A percentile compares a stretch with the other conserved stretches of the same genome.
phyloP scores from a whole-genome alignment of 495 filamentous ascomycete species.

The Ascobolus immersus region DNA sequence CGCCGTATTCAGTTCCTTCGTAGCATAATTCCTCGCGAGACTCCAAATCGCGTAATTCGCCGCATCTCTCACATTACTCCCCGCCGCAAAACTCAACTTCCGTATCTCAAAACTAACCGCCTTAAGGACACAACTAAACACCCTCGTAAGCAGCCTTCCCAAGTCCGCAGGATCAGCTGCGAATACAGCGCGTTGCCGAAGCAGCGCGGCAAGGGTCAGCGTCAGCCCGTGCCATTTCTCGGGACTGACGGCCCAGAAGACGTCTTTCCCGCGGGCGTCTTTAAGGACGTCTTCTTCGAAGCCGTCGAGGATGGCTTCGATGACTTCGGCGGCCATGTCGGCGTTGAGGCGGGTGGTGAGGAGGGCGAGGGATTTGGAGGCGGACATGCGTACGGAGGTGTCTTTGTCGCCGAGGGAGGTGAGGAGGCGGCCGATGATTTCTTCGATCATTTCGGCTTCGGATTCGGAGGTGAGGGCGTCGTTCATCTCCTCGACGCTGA shows the following conservation, averaged over 20 bases:
- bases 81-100: slow-evolving; percentile 55
- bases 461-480: slow-evolving; percentile 18
- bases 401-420: slow-evolving; percentile 51
- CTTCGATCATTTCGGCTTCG: slow-evolving; percentile 31
- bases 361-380: slow-evolving; percentile 76
- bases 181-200: slow-evolving; percentile 13
- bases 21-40: slow-evolving; percentile 64
- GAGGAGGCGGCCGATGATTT: slow-evolving; percentile 46
- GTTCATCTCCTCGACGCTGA: slow-evolving; percentile 10
- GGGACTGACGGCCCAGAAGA: slow-evolving; percentile 43
- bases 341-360: slow-evolving; percentile 51
- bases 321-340: slow-evolving; percentile 58
- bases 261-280: slow-evolving; percentile 13
- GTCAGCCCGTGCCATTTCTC: slow-evolving; percentile 79
- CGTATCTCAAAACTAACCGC: slow-evolving; percentile 59
- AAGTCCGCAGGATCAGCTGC: slow-evolving; percentile 5
- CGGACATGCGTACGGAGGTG: slow-evolving; percentile 65
- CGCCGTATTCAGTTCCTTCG: slow-evolving; percentile 43
- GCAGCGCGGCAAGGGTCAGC: slow-evolving; percentile 40
- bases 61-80: slow-evolving; percentile 84
- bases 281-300: slow-evolving; percentile 56
- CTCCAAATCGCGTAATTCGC: slow-evolving; percentile 92
- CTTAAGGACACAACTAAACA: slow-evolving; percentile 8
- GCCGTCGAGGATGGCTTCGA: slow-evolving; percentile 54
- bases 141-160: slow-evolving; percentile 5